A percentile compares a stretch with the other conserved stretches of the same genome.
These are phyloP conservation scores for Fonsecaea nubica DNA, from an alignment of 2,329 filamentous ascomycete species.

Conservation along the genomic window DNA sequence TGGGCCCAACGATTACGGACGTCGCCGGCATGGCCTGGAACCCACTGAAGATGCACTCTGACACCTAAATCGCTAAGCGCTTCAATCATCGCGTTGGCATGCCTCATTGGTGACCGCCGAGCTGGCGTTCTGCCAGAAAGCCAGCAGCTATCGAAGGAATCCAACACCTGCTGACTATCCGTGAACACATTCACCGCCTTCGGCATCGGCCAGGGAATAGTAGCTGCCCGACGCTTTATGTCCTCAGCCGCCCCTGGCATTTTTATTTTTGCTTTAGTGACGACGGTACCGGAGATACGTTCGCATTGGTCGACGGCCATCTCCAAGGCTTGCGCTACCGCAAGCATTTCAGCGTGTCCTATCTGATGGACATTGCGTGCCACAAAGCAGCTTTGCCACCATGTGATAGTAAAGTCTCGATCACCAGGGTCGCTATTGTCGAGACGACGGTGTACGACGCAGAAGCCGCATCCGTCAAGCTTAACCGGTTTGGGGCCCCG, in stretches of 20 bases:
- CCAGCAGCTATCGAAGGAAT: constrained; percentile 19
- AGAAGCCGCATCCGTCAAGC: constrained; percentile 51
- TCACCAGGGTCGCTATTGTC: constrained; percentile 24
- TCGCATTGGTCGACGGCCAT: constrained; percentile 27
- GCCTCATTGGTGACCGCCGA: constrained; percentile 20
- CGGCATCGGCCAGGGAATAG: constrained; percentile 20
- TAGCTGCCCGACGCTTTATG: constrained; percentile 13
- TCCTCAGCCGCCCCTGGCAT: constrained; percentile 20
- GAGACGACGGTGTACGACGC: constrained; percentile 43
- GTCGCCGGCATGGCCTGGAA: constrained; percentile 21
- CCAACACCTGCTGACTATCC: constrained; percentile 24
- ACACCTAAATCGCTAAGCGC: constrained; percentile 20
- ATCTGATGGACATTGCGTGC: constrained; percentile 19
- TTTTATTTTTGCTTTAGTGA: constrained; percentile 21
- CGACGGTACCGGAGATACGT: constrained; percentile 20
- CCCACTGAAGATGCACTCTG: constrained; percentile 26
- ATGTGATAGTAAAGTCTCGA: constrained; percentile 26
- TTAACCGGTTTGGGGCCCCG: constrained; percentile 47
- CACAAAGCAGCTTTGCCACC: constrained; percentile 28
- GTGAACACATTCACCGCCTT: constrained; percentile 23
- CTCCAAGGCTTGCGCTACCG: constrained; percentile 24
- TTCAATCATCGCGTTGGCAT: constrained; percentile 22
- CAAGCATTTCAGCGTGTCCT: constrained; percentile 26
- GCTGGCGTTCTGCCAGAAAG: constrained; percentile 16
- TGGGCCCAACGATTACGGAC: constrained; percentile 21